Evolutionary conservation across 2,329 filamentous ascomycete species (phyloP), one percentile per base, ranked within the genome.

Genomic region (Aspergillus neotritici): DNA sequence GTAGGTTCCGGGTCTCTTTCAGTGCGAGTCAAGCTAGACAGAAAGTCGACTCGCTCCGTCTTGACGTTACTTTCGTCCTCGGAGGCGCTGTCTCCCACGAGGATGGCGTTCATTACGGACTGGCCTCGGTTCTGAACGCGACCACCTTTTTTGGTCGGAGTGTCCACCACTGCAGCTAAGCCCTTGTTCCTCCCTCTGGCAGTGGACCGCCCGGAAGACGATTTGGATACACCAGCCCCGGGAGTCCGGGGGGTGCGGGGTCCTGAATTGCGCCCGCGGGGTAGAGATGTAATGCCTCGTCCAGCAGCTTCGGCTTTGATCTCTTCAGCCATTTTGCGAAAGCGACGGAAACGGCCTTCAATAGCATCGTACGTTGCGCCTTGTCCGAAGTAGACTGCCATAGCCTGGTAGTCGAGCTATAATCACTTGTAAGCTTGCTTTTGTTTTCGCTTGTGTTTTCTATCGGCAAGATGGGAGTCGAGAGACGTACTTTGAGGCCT

Each of bases 321-420:
- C 0, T 50, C 48, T 0, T 59, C 55, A 0, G 73, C 71, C 1
- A 59, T 37, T 37, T 67, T 66, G 37, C 73, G 74, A 46, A 67
- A 68, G 35, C 62, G 65, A 34, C 71, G 69, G 30, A 77, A 67
- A 3, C 65, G 66, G 34, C 65, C 64, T 47, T 77, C 69, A 16
- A 78, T 66, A 0, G 73, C 60, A 46, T 75, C 63, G 57, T 74
- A 74, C 0, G 69, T 75, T 1, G 71, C 69, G 1, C 66, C 69
- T 6, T 64, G 51, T 1, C 70, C 72, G 49, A 71, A 77, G 40
- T 71, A 56, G 2, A 55, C 51, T 0, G 74, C 74, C 16, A 75
- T 67, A 3, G 61, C 56, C 2, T 52, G 54, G 51, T 69, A 67
- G 44, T 77, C 66, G 15, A 74, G 61, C 74, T 78, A 39, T 25